Base-by-base conservation (phyloP, 371 early-diverging fungal species). In the Amoeboaphelidium occidentale region DNA sequence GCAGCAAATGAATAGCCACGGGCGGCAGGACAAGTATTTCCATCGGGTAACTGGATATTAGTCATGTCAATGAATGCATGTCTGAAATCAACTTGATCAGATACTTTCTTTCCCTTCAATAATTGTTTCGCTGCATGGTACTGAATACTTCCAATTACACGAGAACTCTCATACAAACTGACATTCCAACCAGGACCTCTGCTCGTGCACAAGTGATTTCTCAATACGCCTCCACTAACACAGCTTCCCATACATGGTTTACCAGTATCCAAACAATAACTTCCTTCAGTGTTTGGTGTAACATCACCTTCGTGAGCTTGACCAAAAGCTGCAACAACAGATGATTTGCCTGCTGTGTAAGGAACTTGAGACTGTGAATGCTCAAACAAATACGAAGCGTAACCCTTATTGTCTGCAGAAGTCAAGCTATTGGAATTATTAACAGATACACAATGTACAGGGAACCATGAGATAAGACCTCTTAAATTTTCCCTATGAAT, bases 361-460 rank as follows among this genome's bases (percentile, higher is more conserved):
- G n/a, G 39, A 6, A 32, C 39, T 32, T 32, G 10, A 10, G 39
- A 17, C 10, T 32, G 39, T 10, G 39, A 10, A 32, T 32, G 54
- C 51, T 75, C 76, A 43, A 61, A 59, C 2, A 65, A 26, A 54
- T 69, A 71, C 21, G 66, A 58, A 22, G 75, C 76, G 49, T 67
- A 72, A 0, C 78, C 78, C 52, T 78, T 78, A 62, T 78, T 78
- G 51, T 78, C 78, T 12, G 74, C 75, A 47, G 64, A 65, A 17
- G 75, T 59, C 3, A 69, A 52, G 47, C 51, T 46, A 49, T 74
- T 74, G 14, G 62, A 63, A 21, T 65, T 68, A 25, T 72, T 70
- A 53, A 78, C 63, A n/a, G 69, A 67, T 1, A 66, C 66, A 14
- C 71, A 69, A 55, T 78, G 78, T 0, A 75, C 76, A 24, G 75